A percentile compares a stretch with the other conserved stretches of the same genome.
Evolutionary conservation across 169 alveolate species (phyloP).

Genomic region (Cyclospora cayetanensis): DNA sequence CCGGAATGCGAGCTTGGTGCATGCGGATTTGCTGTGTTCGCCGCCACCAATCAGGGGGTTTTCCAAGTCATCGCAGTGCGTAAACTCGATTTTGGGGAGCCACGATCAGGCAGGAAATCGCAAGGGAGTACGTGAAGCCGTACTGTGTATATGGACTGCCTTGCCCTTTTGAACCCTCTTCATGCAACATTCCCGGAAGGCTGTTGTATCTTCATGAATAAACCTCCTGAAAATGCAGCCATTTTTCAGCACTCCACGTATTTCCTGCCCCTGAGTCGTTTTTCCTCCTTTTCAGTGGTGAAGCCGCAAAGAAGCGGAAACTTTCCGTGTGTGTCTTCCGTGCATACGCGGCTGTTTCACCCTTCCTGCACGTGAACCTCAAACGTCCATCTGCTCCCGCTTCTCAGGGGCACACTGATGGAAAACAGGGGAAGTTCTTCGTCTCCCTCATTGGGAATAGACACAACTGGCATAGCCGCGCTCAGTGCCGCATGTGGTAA

Average conservation of each 20-base stretch:
- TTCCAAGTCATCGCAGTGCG: slow-evolving; percentile 67
- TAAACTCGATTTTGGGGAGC: slow-evolving; percentile 75
- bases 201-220: not conserved
- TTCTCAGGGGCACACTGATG: slow-evolving; percentile 56
- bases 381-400: not conserved
- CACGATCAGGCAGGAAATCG: slow-evolving; percentile 79
- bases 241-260: not conserved
- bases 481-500: slow-evolving; percentile 76
- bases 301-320: too few species aligned
- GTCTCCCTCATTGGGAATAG: slow-evolving; percentile 77
- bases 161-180: not conserved
- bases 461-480: slow-evolving; percentile 74
- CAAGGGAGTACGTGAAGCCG: slow-evolving; percentile 26
- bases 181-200: not conserved
- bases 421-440: slow-evolving; percentile 60
- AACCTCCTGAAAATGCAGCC: not conserved
- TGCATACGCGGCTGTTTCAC: not conserved
- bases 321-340: not conserved
- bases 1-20: too few species aligned
- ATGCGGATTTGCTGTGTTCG: too few species aligned
- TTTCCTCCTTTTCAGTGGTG: not conserved
- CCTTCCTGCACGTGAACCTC: not conserved
- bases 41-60: too few species aligned
- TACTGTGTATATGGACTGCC: not conserved
- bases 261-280: not conserved